Evolutionary conservation across 306 rosid species (phyloP).

Genomic region (Cucurbita pepo): DNA sequence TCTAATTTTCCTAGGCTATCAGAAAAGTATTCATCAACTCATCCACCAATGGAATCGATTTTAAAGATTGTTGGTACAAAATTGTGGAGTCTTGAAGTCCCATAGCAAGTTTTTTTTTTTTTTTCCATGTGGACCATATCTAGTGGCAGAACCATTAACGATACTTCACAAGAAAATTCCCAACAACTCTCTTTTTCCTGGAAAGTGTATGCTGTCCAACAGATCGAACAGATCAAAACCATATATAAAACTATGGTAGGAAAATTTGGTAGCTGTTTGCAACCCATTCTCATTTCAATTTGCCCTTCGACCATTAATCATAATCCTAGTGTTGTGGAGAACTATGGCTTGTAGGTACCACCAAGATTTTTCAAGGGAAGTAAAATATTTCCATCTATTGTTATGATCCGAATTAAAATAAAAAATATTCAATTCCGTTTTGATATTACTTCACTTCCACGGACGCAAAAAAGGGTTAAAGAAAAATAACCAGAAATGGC

Average conservation of each 20-base stretch:
- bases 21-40: background rate
- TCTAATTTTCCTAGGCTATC: background rate
- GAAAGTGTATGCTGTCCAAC: background rate
- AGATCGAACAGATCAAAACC: background rate
- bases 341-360: background rate
- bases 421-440: background rate
- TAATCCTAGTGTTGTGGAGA: background rate
- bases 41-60: background rate
- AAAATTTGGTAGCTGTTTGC: background rate
- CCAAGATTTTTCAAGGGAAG: background rate
- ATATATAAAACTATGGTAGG: background rate
- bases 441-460: background rate
- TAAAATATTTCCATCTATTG: background rate
- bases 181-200: background rate
- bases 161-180: background rate
- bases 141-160: background rate
- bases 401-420: background rate
- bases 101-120: background rate
- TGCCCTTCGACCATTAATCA: background rate
- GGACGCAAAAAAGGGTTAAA: background rate
- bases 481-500: conserved; percentile 59
- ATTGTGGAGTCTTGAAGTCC: background rate
- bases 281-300: background rate
- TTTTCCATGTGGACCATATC: background rate
- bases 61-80: background rate